Evolutionary conservation across 257 asterid species (phyloP).

Genomic region (Haberlea rhodopensis): DNA sequence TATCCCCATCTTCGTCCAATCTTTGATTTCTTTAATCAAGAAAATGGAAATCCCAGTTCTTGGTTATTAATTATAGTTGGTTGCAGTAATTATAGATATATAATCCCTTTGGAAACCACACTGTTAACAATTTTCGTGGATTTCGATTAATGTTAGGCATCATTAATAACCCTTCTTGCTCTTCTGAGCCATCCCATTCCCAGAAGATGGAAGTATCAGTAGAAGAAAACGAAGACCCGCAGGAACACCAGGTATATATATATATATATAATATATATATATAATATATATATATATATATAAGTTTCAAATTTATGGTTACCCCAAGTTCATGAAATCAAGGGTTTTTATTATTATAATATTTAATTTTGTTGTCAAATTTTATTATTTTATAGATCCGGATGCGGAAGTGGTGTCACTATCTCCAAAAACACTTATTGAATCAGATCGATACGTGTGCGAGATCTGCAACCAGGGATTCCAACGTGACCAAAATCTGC

Average conservation of each 20-base stretch:
- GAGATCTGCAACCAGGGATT: conserved; percentile 97
- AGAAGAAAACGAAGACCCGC: conserved; percentile 74
- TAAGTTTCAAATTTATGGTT: neutral
- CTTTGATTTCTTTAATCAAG: conserved; percentile 9
- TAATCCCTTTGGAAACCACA: conserved; percentile 26
- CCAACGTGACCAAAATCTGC: conserved; percentile 87
- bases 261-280: neutral
- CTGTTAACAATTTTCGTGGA: neutral
- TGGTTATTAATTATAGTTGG: conserved; percentile 27
- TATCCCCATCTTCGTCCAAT: conserved; percentile 20
- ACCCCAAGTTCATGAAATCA: too few species aligned
- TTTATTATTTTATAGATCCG: conserved; percentile 50
- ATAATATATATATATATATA: neutral
- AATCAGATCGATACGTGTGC: conserved; percentile 84
- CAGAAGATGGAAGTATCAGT: conserved; percentile 38
- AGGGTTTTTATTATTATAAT: neutral
- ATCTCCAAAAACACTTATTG: conserved; percentile 75
- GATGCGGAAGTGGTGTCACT: conserved; percentile 88
- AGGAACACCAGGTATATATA: conserved; percentile 73
- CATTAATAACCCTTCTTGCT: conserved; percentile 38
- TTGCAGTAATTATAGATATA: conserved; percentile 27
- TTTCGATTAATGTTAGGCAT: conserved; percentile 36
- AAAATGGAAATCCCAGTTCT: neutral
- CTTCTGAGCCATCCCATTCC: conserved; percentile 46
- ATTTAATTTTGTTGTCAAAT: neutral